Base-by-base conservation (phyloP, 805 yeast genomes). In the Wickerhamiella allomyrinae region DNA sequence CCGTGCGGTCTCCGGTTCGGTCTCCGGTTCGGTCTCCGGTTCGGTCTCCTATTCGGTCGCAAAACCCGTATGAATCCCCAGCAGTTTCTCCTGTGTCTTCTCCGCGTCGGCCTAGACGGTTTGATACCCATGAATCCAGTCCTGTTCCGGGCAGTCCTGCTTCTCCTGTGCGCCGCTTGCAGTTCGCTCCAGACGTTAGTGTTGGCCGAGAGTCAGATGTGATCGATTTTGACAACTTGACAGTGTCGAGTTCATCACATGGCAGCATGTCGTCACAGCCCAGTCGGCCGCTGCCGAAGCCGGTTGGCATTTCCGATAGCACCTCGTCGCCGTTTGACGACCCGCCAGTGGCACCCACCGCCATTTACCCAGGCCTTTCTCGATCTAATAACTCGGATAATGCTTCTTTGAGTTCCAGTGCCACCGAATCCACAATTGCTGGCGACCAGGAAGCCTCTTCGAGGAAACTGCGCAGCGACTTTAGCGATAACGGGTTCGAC, bases 161-260 rank as follows among this genome's bases (percentile, higher is more conserved):
- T n/a, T 34, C 36, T 13, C 36, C 36, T 3, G 38, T 35, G 29
- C 38, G 38, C 8, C 27, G 29, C 19, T 17, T 35, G 20, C 38
- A 35, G 29, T 22, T 35, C 17, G 21, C 38, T 20, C 14, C 21
- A 5, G 8, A 5, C 7, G 15, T 23, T 7, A 21, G 17, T 3
- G 38, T 21, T 20, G 25, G 17, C 14, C 20, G 23, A 3, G 38
- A 35, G 7, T 27, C 11, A 11, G 13, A 11, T 20, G 23, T n/a
- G 13, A 22, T 35, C 15, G 38, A 35, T 29, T 17, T n/a, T 10
- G 34, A 29, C 20, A n/a, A 29, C 9, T 10, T 17, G 7, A 9
- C 34, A 7, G 3, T 5, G 19, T 29, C 34, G 20, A n/a, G 10
- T 14, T 29, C 34, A 10, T 24, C 29, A 4, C n/a, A n/a, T 24